phyloP scores from a whole-genome alignment of 2,329 filamentous ascomycete genomes.

The Macrophomina tecta region DNA sequence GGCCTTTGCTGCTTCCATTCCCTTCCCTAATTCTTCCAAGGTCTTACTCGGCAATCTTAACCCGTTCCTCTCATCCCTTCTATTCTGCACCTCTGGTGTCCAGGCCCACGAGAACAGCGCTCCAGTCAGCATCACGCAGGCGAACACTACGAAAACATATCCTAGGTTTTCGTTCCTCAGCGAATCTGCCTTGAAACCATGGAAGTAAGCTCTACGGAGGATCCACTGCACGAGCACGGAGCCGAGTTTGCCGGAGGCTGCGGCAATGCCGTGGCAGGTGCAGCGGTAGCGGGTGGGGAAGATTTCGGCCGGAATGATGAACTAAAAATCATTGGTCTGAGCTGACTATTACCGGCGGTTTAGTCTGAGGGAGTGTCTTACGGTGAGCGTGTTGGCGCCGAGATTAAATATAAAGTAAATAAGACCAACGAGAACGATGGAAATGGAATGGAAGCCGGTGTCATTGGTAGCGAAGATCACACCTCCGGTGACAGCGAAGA shows the following conservation, averaged over 20 bases:
- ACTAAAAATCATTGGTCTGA: conserved; percentile 20
- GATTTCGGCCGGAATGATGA: conserved; percentile 60
- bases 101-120: conserved; percentile 30
- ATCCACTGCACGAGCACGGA: conserved; percentile 53
- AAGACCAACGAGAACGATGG: conserved; percentile 42
- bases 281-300: conserved; percentile 63
- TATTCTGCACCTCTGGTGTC: conserved; percentile 27
- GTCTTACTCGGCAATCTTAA: conserved; percentile 20
- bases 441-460: conserved; percentile 33
- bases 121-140: conserved; percentile 29
- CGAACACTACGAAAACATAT: conserved; percentile 29
- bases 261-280: conserved; percentile 60
- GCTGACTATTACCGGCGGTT: no score
- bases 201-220: conserved; percentile 32
- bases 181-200: conserved; percentile 1
- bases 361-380: no score
- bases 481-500: conserved; percentile 43
- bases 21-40: conserved; percentile 26
- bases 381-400: conserved; percentile 43
- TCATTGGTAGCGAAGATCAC: conserved; percentile 40
- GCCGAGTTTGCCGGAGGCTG: conserved; percentile 61
- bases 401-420: conserved; percentile 45
- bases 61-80: conserved; percentile 19
- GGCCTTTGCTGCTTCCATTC: conserved; percentile 6
- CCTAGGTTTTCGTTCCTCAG: conserved; percentile 2